Evolutionary conservation across 78 protist species (phyloP), one percentile per base, ranked within the genome.

Genomic region (Speleostelium caveatum): DNA sequence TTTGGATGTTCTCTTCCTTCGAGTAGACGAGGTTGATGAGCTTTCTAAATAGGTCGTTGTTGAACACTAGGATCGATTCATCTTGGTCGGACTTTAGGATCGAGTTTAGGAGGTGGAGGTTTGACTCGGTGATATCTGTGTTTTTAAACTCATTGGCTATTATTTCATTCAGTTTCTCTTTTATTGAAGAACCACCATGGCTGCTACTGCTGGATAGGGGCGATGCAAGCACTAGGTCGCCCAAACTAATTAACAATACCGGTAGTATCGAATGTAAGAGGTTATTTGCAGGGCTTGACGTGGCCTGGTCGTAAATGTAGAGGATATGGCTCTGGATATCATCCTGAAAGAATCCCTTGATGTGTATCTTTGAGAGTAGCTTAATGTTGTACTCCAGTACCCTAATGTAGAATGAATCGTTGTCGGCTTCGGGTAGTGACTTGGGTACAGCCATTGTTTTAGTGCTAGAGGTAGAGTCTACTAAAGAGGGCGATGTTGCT

Each of bases 351-450:
- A 45, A 28, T 41, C n/a, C 7, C 24, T 56, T 58, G 51, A 35
- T 32, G 17, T 60, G 14, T 2, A 83, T 69, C 42, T 69, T 83
- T 24, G 62, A 33, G 2, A 69, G 24, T 30, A 83, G 26, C n/a
- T 59, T 67, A 8, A 59, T 45, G 42, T 83, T 83, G 32, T 83
- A 69, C 0, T 33, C 67, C 19, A 83, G 30, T 2, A 83, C 71
- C 26, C 91, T 38, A 2, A 69, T 41, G 32, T 69, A 69, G 17
- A 59, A 83, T 22, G 69, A 41, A 42, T 83, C 77, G 35, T 53
- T 71, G 22, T 83, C 91, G 32, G 42, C 67, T 28, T 41, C 65
- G 3, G 77, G 91, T 32, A 83, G 58, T 32, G 91, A 55, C 16
- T 19, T 21, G 10, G 71, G 91, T 36, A 42, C 38, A 38, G 2